Conservation (phyloP, 176 grass and related monocot genomes). For the Zizania latifolia region DNA sequence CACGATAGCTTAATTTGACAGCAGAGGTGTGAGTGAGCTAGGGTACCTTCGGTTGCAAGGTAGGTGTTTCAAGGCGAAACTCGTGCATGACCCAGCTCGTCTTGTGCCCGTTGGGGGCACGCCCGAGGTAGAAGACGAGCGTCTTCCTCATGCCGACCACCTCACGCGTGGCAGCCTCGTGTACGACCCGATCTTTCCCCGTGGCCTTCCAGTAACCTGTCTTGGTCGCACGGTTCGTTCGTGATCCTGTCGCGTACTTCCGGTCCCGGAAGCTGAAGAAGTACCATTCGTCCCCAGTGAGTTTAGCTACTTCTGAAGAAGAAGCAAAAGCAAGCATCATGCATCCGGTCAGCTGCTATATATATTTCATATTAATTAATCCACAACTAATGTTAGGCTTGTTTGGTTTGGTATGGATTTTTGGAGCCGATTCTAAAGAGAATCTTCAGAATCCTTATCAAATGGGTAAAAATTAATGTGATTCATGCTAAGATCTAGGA, state of each 20-base stretch:
- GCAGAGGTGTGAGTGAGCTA: too few relatives aligned
- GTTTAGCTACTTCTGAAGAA: slow-evolving; percentile 54
- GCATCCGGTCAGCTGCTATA: neutral
- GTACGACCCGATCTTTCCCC: slow-evolving; percentile 47
- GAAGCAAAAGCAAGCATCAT: neutral
- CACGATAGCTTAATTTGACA: too few relatives aligned
- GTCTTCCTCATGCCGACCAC: slow-evolving; percentile 75
- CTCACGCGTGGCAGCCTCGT: slow-evolving; percentile 19
- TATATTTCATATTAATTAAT: too few relatives aligned
- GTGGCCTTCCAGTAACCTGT: slow-evolving; percentile 80
- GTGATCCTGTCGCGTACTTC: slow-evolving; percentile 62
- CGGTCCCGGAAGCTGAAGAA: slow-evolving; percentile 74
- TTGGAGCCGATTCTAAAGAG: too few relatives aligned
- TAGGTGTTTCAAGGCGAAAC: slow-evolving; percentile 52
- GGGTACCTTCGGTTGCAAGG: slow-evolving; percentile 32
- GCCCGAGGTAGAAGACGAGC: slow-evolving; percentile 57
- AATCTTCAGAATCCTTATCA: too few relatives aligned
- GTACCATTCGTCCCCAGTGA: slow-evolving; percentile 63
- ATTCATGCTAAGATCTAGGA: too few relatives aligned
- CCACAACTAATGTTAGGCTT: too few relatives aligned
- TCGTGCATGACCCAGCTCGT: slow-evolving; percentile 78
- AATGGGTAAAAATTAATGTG: too few relatives aligned
- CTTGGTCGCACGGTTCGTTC: slow-evolving; percentile 66
- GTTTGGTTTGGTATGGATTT: too few relatives aligned
- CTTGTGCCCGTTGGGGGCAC: slow-evolving; percentile 63